These are phyloP conservation scores for Sistotremastrum suecicum DNA, from an alignment of 768 basidiomycete genomes.

Conservation along the genomic window DNA sequence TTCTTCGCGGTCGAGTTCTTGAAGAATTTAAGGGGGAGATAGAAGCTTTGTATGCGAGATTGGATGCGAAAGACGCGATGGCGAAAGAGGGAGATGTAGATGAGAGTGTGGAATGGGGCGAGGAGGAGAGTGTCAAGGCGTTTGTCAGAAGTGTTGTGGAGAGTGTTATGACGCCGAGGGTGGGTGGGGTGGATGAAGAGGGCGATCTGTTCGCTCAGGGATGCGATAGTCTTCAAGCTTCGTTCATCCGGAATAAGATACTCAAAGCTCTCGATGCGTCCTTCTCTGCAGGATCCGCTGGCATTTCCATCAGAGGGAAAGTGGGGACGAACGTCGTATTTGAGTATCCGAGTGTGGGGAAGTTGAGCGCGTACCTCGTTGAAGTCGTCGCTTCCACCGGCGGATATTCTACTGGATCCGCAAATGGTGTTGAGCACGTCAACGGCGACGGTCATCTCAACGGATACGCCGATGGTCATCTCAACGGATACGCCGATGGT, in stretches of 20 bases:
- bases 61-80: too few species aligned
- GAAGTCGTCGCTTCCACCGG: too few species aligned
- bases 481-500: too few species aligned
- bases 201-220: slow-evolving; percentile 27
- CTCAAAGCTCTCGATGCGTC: slow-evolving; percentile 7
- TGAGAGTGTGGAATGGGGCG: slow-evolving; percentile 1
- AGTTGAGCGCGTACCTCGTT: too few species aligned
- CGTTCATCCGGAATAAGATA: slow-evolving; percentile 22
- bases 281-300: too few species aligned
- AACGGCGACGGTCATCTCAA: too few species aligned
- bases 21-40: slow-evolving; percentile 28
- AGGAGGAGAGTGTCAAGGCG: slow-evolving; percentile 6
- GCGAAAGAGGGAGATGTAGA: neutral
- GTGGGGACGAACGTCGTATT: too few species aligned
- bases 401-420: too few species aligned
- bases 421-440: too few species aligned
- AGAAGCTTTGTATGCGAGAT: slow-evolving; percentile 18
- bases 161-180: slow-evolving; percentile 15
- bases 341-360: too few species aligned
- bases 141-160: slow-evolving; percentile 22
- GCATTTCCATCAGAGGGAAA: too few species aligned
- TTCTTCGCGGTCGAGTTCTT: slow-evolving; percentile 22
- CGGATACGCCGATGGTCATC: neutral
- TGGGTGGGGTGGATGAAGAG: slow-evolving; percentile 13
- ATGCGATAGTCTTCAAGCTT: slow-evolving; percentile 26